Evolutionary conservation across 2,329 filamentous ascomycete genomes (phyloP).

Genomic region (Orbilia ellipsospora): DNA sequence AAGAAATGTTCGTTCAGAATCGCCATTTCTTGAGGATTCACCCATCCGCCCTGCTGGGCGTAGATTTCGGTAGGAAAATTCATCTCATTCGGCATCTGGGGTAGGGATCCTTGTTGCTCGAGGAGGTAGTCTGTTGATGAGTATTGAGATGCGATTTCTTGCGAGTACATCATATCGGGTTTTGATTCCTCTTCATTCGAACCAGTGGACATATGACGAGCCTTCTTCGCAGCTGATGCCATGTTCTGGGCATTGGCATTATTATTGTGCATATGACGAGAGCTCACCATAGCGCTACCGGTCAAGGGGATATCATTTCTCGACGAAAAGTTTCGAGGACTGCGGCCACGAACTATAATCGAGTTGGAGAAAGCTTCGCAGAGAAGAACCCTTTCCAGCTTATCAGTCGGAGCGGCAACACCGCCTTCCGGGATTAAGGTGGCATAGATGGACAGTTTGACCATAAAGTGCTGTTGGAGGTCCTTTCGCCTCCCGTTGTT

Average conservation of each 20-base stretch:
- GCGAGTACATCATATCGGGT: slow-evolving; percentile 35
- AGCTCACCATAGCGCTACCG: slow-evolving; percentile 63
- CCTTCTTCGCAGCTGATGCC: slow-evolving; percentile 45
- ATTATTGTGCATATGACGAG: slow-evolving; percentile 43
- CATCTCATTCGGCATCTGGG: slow-evolving; percentile 24
- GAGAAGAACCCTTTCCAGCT: slow-evolving; percentile 74
- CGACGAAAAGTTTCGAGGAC: slow-evolving; percentile 92
- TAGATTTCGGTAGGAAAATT: slow-evolving; percentile 34
- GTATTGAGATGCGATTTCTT: slow-evolving; percentile 34
- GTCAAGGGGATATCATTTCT: slow-evolving; percentile 91
- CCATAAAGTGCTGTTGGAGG: slow-evolving; percentile 93
- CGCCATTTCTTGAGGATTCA: slow-evolving; percentile 36
- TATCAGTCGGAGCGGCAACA: slow-evolving; percentile 72
- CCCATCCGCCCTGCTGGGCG: slow-evolving; percentile 25
- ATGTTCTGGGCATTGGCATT: slow-evolving; percentile 43
- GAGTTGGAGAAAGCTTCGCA: slow-evolving; percentile 87
- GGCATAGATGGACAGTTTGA: slow-evolving; percentile 85
- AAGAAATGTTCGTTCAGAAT: slow-evolving; percentile 38
- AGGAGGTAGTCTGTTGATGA: slow-evolving; percentile 34
- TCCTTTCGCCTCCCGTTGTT: slow-evolving; percentile 96
- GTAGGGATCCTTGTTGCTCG: slow-evolving; percentile 20
- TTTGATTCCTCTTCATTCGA: slow-evolving; percentile 37
- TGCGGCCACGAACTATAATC: slow-evolving; percentile 92
- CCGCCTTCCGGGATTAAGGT: slow-evolving; percentile 67
- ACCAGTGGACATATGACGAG: slow-evolving; percentile 50